Evolutionary conservation across 2,329 filamentous ascomycete species (phyloP).

Genomic region (Dactylonectria estremocensis): DNA sequence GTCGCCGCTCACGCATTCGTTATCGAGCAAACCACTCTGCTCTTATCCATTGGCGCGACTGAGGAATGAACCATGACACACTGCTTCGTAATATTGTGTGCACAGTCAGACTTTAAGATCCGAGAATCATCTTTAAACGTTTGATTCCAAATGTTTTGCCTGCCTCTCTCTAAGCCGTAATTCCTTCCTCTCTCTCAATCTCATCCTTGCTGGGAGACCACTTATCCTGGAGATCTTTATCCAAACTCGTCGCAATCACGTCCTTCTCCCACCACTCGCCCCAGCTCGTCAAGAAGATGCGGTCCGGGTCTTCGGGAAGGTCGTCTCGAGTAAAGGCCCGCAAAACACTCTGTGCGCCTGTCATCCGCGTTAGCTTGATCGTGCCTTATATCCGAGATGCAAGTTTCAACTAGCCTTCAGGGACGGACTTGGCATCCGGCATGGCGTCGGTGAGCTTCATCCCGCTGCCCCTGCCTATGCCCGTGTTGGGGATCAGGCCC

Average conservation of each 20-base stretch:
- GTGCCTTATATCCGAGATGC: neutral
- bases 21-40: no score
- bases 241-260: slow-evolving; percentile 57
- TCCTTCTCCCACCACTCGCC: slow-evolving; percentile 69
- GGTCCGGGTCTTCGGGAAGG: slow-evolving; percentile 65
- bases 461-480: slow-evolving; percentile 54
- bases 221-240: slow-evolving; percentile 65
- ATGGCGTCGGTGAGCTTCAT: slow-evolving; percentile 50
- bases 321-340: slow-evolving; percentile 61
- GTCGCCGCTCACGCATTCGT: no score
- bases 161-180: slow-evolving; percentile 24
- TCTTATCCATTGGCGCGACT: neutral
- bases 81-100: neutral
- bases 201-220: slow-evolving; percentile 65
- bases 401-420: slow-evolving; percentile 57
- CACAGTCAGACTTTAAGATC: neutral
- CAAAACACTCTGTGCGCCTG: slow-evolving; percentile 63
- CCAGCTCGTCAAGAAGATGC: slow-evolving; percentile 70
- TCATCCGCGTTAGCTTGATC: slow-evolving; percentile 25
- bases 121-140: no score
- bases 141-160: no score
- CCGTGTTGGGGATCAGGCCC: slow-evolving; percentile 65
- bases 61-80: neutral
- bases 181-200: slow-evolving; percentile 62
- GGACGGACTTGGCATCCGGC: slow-evolving; percentile 64